Conservation (phyloP, 352 stramenopile species). For the Pythium brassicae region DNA sequence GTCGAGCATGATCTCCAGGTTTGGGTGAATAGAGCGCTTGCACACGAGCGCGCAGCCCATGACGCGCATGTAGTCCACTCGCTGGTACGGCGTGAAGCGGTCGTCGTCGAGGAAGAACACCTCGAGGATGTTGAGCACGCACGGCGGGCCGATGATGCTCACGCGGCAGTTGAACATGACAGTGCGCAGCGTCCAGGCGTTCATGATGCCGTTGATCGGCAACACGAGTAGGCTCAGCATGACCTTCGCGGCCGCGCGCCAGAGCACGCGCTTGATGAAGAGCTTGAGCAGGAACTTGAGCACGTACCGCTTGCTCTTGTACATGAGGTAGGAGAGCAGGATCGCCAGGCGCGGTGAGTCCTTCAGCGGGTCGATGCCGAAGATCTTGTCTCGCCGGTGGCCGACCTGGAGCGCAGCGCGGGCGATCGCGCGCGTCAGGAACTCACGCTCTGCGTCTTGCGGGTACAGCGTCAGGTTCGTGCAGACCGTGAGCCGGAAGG, state of each 20-base stretch:
- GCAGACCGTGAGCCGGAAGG: slow-evolving; percentile 39
- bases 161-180: slow-evolving; percentile 48
- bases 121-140: slow-evolving; percentile 28
- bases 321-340: slow-evolving; percentile 35
- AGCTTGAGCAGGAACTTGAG: slow-evolving; percentile 56
- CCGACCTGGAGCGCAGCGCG: slow-evolving; percentile 42
- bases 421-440: slow-evolving; percentile 40
- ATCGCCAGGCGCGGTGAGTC: slow-evolving; percentile 34
- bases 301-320: slow-evolving; percentile 49
- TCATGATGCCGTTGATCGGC: slow-evolving; percentile 40
- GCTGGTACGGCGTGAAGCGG: slow-evolving; percentile 28
- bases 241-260: slow-evolving; percentile 35
- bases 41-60: slow-evolving; percentile 39
- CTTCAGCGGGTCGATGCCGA: slow-evolving; percentile 50
- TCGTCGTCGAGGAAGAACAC: slow-evolving; percentile 25
- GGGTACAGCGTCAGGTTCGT: slow-evolving; percentile 40
- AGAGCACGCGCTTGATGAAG: slow-evolving; percentile 49
- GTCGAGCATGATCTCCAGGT: slow-evolving; percentile 55
- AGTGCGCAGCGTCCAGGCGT: slow-evolving; percentile 36
- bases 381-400: slow-evolving; percentile 34
- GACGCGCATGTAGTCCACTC: slow-evolving; percentile 45
- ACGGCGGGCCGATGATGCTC: slow-evolving; percentile 43
- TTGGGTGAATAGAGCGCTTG: slow-evolving; percentile 46
- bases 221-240: slow-evolving; percentile 38
- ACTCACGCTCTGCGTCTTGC: slow-evolving; percentile 43